Evolutionary conservation across 495 filamentous ascomycete species (phyloP).

Genomic region (Tetracladium marchalianum): DNA sequence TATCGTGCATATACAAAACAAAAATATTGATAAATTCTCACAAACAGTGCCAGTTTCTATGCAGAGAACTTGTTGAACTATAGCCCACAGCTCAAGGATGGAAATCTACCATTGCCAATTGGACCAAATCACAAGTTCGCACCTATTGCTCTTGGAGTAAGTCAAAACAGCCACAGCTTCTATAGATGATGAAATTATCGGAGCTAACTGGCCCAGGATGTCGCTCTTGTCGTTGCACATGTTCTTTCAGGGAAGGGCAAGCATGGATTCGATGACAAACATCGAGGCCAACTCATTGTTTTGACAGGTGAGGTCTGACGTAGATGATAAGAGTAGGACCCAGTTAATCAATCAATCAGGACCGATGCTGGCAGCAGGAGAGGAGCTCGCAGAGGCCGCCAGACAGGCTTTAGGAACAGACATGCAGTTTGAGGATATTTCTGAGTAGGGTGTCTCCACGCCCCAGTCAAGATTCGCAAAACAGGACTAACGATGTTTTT

Average conservation of each 20-base stretch:
- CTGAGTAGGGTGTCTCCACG: constrained; percentile 25
- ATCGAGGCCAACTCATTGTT: constrained; percentile 46
- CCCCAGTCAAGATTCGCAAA: not conserved
- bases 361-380: constrained; percentile 40
- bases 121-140: constrained; percentile 43
- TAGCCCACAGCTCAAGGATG: constrained; percentile 35
- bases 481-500: constrained; percentile 6
- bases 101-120: constrained; percentile 38
- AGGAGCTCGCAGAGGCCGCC: constrained; percentile 41
- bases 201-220: constrained; percentile 24
- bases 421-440: constrained; percentile 44
- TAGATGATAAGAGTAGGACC: too few species aligned
- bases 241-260: constrained; percentile 41
- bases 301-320: constrained; percentile 33
- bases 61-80: constrained; percentile 47
- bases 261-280: constrained; percentile 43
- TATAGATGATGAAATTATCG: not conserved
- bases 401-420: constrained; percentile 36
- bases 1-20: too few species aligned
- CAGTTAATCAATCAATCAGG: constrained; percentile 20
- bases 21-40: not conserved
- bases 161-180: too few species aligned
- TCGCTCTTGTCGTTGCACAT: constrained; percentile 40
- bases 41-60: constrained; percentile 40
- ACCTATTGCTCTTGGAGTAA: constrained; percentile 38